Evolutionary conservation across 164 flowering plant genomes (phyloP).

Genomic region (Brasenia schreberi): DNA sequence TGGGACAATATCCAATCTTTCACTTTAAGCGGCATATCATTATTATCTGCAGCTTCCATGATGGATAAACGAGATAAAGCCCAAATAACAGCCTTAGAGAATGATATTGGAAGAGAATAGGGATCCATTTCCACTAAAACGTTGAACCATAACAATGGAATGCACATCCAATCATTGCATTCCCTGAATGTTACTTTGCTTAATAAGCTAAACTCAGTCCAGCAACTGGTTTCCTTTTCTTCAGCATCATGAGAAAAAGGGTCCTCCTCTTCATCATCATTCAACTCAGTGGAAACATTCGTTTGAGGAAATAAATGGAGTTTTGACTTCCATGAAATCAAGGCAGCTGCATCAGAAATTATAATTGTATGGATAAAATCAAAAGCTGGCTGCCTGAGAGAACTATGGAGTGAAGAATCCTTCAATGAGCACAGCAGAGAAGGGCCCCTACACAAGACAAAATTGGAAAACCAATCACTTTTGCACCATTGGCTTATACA

Average conservation of each 20-base stretch:
- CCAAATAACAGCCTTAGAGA: constrained; percentile 85
- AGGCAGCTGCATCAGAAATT: constrained; percentile 83
- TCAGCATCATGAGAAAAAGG: constrained; percentile 25
- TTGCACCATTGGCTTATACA: neutral
- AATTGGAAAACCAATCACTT: neutral
- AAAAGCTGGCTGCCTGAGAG: constrained; percentile 84
- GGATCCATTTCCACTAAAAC: constrained; percentile 58
- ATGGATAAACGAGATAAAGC: constrained; percentile 65
- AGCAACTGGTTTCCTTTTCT: constrained; percentile 46
- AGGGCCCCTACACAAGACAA: constrained; percentile 63
- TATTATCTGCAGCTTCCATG: constrained; percentile 48
- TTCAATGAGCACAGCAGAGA: constrained; percentile 67
- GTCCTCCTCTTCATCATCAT: constrained; percentile 37
- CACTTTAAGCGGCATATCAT: constrained; percentile 34
- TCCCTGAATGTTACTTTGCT: constrained; percentile 37
- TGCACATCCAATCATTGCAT: constrained; percentile 75
- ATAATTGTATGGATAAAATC: constrained; percentile 76
- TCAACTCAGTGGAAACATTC: constrained; percentile 15
- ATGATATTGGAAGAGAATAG: constrained; percentile 50
- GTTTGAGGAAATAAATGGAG: constrained; percentile 5
- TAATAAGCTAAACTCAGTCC: constrained; percentile 59
- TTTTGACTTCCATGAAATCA: constrained; percentile 29
- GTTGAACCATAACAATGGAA: constrained; percentile 85
- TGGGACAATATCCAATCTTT: constrained; percentile 46
- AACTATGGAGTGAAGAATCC: constrained; percentile 69